Conservation (phyloP, 2,329 filamentous ascomycete genomes). For the Talaromyces marneffei region DNA sequence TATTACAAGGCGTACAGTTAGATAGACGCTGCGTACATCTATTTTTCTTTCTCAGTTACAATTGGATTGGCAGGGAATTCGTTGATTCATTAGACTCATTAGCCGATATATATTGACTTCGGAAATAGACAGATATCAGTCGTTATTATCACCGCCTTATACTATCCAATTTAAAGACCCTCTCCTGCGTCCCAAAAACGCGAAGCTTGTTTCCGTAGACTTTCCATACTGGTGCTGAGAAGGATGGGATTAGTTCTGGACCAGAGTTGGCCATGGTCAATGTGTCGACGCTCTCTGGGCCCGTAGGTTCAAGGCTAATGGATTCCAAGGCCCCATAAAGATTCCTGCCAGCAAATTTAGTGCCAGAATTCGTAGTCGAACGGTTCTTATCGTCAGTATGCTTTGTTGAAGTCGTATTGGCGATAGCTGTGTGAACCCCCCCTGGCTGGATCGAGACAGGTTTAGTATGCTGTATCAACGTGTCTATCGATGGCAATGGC, state of each 20-base stretch:
- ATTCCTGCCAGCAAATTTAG: conserved; percentile 25
- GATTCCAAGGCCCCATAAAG: conserved; percentile 22
- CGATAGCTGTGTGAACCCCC: neutral
- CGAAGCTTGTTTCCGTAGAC: conserved; percentile 55
- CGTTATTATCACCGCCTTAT: neutral
- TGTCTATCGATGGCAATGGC: conserved; percentile 5
- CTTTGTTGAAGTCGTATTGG: neutral
- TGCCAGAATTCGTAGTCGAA: neutral
- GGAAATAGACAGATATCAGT: neutral
- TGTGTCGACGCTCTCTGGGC: neutral
- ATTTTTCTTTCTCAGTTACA: neutral
- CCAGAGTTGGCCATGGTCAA: conserved; percentile 12
- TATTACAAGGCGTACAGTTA: conserved; percentile 79
- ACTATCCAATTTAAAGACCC: conserved; percentile 31
- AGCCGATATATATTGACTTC: neutral
- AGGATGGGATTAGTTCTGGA: conserved; percentile 48
- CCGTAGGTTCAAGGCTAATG: neutral
- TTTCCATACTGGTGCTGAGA: conserved; percentile 51
- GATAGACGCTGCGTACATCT: conserved; percentile 88
- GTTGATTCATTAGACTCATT: neutral
- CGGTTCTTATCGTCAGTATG: neutral
- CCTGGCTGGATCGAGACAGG: neutral
- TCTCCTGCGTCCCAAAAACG: conserved; percentile 56
- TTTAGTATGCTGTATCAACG: neutral
- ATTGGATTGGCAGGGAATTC: neutral